phyloP scores from a whole-genome alignment of 2,329 filamentous ascomycete genomes.

The Colletotrichum sp. region DNA sequence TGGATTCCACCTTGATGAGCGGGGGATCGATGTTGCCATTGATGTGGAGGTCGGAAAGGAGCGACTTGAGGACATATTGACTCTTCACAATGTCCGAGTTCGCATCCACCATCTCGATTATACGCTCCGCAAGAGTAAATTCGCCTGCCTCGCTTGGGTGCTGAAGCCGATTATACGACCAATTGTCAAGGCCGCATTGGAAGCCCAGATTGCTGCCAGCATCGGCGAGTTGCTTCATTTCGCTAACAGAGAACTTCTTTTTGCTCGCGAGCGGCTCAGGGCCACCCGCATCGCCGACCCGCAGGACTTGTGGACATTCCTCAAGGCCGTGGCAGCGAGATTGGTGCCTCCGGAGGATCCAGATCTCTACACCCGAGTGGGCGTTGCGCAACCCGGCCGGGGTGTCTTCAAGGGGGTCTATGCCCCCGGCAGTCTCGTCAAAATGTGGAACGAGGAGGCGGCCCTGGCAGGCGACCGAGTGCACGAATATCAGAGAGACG shows the following conservation, averaged over 20 bases:
- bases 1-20: constrained; percentile 83
- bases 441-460: constrained; percentile 87
- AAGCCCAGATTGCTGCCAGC: constrained; percentile 75
- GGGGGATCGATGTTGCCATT: constrained; percentile 84
- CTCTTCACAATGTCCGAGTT: constrained; percentile 77
- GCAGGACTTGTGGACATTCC: constrained; percentile 79
- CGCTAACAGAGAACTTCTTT: constrained; percentile 85
- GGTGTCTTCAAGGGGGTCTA: constrained; percentile 83
- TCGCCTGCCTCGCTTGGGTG: constrained; percentile 80
- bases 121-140: constrained; percentile 74
- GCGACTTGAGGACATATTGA: constrained; percentile 79
- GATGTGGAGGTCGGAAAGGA: constrained; percentile 85
- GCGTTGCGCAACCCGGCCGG: constrained; percentile 60
- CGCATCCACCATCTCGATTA: constrained; percentile 89
- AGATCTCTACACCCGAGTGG: constrained; percentile 76
- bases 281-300: constrained; percentile 85
- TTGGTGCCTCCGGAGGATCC: constrained; percentile 75
- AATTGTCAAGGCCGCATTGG: constrained; percentile 78
- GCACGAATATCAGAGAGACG: constrained; percentile 72
- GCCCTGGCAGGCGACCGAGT: constrained; percentile 72
- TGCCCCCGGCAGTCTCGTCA: constrained; percentile 86
- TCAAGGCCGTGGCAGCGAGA: constrained; percentile 80
- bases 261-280: constrained; percentile 83
- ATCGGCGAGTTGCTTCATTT: constrained; percentile 74
- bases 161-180: constrained; percentile 85